phyloP scores from a whole-genome alignment of 1,284 basidiomycete species.

The Fomitiporia mediterranea region DNA sequence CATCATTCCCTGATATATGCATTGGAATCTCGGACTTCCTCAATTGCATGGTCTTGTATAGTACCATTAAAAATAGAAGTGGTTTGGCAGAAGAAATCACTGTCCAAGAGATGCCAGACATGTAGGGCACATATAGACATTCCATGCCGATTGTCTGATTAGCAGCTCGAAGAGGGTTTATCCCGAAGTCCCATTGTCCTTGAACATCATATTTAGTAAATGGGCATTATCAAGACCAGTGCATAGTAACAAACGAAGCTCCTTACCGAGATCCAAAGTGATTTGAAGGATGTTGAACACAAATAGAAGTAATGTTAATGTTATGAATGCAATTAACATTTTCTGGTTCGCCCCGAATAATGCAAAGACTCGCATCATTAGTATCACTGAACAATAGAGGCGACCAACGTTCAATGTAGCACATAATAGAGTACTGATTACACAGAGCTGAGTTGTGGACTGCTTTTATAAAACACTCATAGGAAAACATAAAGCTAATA shows the following conservation, averaged over 20 bases:
- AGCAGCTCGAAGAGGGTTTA: not conserved
- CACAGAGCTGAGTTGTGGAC: no score
- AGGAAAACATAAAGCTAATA: no score
- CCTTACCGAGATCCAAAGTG: no score
- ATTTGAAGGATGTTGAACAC: not conserved
- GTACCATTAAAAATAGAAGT: conserved; percentile 5
- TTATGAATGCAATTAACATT: not conserved
- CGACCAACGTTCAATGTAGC: no score
- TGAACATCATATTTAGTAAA: no score
- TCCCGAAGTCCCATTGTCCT: not conserved
- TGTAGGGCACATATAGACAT: not conserved
- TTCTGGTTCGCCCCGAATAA: conserved; percentile 9
- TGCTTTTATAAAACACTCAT: no score
- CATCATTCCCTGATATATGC: not conserved
- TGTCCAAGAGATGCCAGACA: not conserved
- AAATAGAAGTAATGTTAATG: not conserved
- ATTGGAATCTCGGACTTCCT: not conserved
- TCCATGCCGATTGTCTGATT: not conserved
- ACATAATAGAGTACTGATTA: no score
- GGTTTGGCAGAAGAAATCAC: not conserved
- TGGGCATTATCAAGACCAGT: no score
- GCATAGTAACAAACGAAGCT: no score
- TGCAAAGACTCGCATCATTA: conserved; percentile 10
- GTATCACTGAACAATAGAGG: not conserved
- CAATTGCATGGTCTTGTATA: not conserved